A percentile compares a stretch with the other conserved stretches of the same genome.
Evolutionary conservation across 2,329 filamentous ascomycete genomes (phyloP).

Genomic region (Cryphonectria radicalis): DNA sequence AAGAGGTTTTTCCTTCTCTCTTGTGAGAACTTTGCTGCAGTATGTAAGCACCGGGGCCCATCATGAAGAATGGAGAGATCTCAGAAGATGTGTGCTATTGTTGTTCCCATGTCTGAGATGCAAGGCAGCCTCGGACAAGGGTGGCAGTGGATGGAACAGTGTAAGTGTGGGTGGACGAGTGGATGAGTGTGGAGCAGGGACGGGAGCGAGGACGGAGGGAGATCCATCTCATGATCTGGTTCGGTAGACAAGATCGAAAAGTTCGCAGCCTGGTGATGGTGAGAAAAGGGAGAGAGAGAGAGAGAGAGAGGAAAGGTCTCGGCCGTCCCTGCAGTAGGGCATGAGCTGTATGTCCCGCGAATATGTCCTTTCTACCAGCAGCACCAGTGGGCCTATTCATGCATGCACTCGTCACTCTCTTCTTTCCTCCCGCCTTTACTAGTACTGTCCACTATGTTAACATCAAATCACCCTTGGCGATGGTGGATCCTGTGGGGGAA

Average conservation of each 20-base stretch:
- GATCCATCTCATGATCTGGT: not conserved
- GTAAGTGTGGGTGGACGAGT: not conserved
- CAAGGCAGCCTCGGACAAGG: constrained; percentile 3
- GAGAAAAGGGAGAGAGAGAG: not conserved
- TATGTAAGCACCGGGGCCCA: not conserved
- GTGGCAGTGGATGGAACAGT: not conserved
- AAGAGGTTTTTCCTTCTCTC: not conserved
- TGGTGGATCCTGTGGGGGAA: not conserved
- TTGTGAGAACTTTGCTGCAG: not conserved
- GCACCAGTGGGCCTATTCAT: constrained; percentile 2
- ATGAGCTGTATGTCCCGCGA: not conserved
- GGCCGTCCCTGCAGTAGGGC: constrained; percentile 4
- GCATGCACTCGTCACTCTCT: constrained; percentile 15
- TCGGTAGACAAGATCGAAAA: not conserved
- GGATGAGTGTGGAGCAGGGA: constrained; percentile 4
- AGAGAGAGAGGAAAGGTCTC: not conserved
- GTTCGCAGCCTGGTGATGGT: not conserved
- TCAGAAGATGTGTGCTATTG: not conserved
- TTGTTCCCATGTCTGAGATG: constrained; percentile 4
- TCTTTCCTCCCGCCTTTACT: not conserved
- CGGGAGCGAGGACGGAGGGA: not conserved
- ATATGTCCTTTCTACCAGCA: constrained; percentile 4
- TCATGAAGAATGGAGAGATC: not conserved
- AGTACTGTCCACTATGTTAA: not conserved
- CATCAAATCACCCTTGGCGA: not conserved